Evolutionary conservation across 2,329 filamentous ascomycete genomes (phyloP), one percentile per base, ranked within the genome.

Genomic region (Fusarium mangiferae): DNA sequence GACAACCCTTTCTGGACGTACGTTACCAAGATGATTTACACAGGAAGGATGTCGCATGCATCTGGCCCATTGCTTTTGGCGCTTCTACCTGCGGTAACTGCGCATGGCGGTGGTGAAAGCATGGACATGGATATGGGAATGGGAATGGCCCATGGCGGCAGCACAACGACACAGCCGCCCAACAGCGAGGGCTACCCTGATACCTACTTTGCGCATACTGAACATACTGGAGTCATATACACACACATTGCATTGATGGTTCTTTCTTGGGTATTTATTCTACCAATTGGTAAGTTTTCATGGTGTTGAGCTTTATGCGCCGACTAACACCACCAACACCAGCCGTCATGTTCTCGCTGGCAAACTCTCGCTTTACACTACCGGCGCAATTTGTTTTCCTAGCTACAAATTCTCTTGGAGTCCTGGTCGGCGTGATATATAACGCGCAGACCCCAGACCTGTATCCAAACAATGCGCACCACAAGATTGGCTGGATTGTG

Each of bases 331-430:
- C 24, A 36, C 17, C n/a, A 22, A 28, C 46, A 66, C 24, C 76
- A 96, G 94, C 90, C 74, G 91, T 97, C 55, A 94, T 98, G 91
- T 87, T 98, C 73, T 97, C 94, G 62, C 86, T 98, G 72, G 92
- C 92, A 41, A 90, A 90, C 69, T 98, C 95, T 48, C 89, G 92
- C 71, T 91, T 93, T 77, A 92, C 92, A 3, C 85, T 97, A 5
- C 85, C 87, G 2, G 83, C 87, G 3, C 95, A 98, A 78, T 87
- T 95, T 68, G 70, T 86, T 14, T 95, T 96, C 80, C 81, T 93
- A 48, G 83, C 86, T 3, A 80, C 87, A 41, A 94, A 95, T 79
- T 87, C 85, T 7, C 75, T 92, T 4, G 93, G 92, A 24, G 75
- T 95, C 30, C 78, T 94, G 20, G 80, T 93, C 33, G 90, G 89